Evolutionary conservation across 495 filamentous ascomycete species (phyloP).

Genomic region (Xylaria sp.): DNA sequence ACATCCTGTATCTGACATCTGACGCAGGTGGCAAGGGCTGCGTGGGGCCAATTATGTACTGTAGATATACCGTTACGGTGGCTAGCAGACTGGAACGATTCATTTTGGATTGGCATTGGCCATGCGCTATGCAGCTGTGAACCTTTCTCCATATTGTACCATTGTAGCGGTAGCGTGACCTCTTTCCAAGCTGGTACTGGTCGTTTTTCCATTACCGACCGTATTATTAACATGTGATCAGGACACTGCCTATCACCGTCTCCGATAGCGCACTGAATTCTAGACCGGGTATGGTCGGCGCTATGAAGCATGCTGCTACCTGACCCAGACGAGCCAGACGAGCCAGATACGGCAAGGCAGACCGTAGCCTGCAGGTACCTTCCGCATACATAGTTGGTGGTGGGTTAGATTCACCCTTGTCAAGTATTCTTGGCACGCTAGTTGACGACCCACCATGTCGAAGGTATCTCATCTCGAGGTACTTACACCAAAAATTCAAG

Average conservation of each 20-base stretch:
- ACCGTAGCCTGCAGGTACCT: background rate
- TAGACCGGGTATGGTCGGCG: constrained; percentile 10
- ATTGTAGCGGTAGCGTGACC: constrained; percentile 2
- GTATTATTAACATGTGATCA: constrained; percentile 9
- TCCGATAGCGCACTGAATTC: constrained; percentile 12
- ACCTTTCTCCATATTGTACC: background rate
- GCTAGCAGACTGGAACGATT: too few species aligned
- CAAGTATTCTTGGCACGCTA: too few species aligned
- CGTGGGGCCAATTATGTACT: background rate
- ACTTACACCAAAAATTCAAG: too few species aligned
- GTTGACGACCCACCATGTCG: too few species aligned
- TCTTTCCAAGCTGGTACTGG: constrained; percentile 5
- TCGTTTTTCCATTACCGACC: constrained; percentile 2
- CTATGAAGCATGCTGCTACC: too few species aligned
- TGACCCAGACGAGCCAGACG: too few species aligned
- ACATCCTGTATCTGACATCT: background rate
- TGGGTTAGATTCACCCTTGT: too few species aligned
- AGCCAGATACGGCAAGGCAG: constrained; percentile 3
- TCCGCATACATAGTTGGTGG: too few species aligned
- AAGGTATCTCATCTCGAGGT: too few species aligned
- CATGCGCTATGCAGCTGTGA: background rate
- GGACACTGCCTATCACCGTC: background rate
- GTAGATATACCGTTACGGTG: background rate
- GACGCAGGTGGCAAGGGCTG: background rate
- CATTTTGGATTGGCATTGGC: too few species aligned